These are phyloP conservation scores for Plasmodium berghei DNA, from an alignment of 169 alveolate genomes.

Conservation along the genomic window DNA sequence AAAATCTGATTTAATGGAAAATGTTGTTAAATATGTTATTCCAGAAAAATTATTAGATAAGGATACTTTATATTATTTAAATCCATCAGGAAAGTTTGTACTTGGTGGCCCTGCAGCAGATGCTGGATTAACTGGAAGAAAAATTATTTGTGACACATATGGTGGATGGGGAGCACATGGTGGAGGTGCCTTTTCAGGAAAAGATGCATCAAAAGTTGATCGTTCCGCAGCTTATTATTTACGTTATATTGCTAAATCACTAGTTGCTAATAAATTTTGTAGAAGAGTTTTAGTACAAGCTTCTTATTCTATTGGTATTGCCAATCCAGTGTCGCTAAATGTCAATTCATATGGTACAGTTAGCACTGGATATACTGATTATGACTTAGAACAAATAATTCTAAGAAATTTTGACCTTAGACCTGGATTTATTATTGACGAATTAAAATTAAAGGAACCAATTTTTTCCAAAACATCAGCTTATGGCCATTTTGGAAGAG, in stretches of 20 bases:
- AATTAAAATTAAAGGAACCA: conserved; percentile 92
- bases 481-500: conserved; percentile 99
- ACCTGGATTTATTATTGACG: conserved; percentile 96
- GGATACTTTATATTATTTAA: conserved; percentile 94
- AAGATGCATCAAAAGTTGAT: conserved; percentile 99
- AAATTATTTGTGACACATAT: conserved; percentile 99
- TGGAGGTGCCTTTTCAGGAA: conserved; percentile 99
- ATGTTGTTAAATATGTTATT: conserved; percentile 95
- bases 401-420: conserved; percentile 95
- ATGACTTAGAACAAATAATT: conserved; percentile 92
- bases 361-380: conserved; percentile 93
- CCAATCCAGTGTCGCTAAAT: conserved; percentile 96
- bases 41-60: conserved; percentile 95
- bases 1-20: conserved; percentile 89
- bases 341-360: conserved; percentile 97
- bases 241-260: conserved; percentile 98
- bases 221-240: conserved; percentile 99
- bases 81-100: conserved; percentile 98
- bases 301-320: conserved; percentile 98
- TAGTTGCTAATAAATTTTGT: conserved; percentile 96
- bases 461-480: conserved; percentile 94
- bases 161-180: conserved; percentile 99
- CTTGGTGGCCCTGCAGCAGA: conserved; percentile 99
- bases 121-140: conserved; percentile 99
- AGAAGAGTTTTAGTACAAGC: conserved; percentile 97